phyloP scores from a whole-genome alignment of 192 early-diverging fungal genomes.

The Lobosporangium transversale region DNA sequence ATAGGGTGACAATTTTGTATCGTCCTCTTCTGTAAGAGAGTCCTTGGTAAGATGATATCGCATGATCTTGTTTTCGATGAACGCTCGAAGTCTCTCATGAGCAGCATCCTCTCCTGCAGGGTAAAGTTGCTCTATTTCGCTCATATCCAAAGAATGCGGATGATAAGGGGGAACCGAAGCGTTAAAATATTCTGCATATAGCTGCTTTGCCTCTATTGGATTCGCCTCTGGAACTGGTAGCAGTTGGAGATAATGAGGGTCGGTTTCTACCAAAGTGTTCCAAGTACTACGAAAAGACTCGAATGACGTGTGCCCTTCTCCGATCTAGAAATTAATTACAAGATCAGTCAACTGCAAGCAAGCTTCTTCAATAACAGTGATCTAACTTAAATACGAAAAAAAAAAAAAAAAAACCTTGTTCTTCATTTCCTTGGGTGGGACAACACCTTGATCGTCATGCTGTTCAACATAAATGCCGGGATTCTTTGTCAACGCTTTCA shows the following conservation, averaged over 20 bases:
- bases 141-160: conserved; percentile 19
- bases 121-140: conserved; percentile 40
- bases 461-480: conserved; percentile 35
- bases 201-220: conserved; percentile 18
- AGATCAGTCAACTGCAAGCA: too few species aligned
- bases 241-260: conserved; percentile 14
- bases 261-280: conserved; percentile 45
- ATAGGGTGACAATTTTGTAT: conserved; percentile 57
- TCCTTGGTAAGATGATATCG: conserved; percentile 61
- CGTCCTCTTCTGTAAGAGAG: conserved; percentile 45
- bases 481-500: conserved; percentile 13
- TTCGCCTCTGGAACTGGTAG: conserved; percentile 19
- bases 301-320: conserved; percentile 49
- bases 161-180: conserved; percentile 1
- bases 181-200: conserved; percentile 32
- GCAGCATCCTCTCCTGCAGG: conserved; percentile 67
- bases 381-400: background rate
- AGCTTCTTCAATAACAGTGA: background rate
- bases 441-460: conserved; percentile 67
- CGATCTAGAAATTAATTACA: too few species aligned
- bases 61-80: conserved; percentile 42
- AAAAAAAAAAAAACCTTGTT: conserved; percentile 56
- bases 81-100: conserved; percentile 45
- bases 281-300: conserved; percentile 59
- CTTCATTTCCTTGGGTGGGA: conserved; percentile 57